Conservation (phyloP, 2,329 filamentous ascomycete genomes). For the Dryadomyces quercus-mongolicae region DNA sequence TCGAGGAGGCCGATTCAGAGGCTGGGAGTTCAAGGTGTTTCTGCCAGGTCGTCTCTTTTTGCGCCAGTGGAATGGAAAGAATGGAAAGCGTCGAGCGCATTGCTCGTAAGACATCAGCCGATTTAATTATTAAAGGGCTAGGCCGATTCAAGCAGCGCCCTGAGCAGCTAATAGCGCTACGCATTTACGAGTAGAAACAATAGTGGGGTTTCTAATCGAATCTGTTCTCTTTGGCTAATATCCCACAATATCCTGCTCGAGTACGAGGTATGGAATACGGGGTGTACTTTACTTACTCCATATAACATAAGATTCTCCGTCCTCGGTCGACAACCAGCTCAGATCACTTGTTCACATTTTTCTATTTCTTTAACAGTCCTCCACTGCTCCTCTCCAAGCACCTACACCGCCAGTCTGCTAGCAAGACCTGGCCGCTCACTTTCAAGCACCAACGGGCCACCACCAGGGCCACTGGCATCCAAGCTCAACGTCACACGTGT, state of each 20-base stretch:
- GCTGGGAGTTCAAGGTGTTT: neutral
- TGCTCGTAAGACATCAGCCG: neutral
- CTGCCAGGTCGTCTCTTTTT: neutral
- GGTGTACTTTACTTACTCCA: too few species aligned
- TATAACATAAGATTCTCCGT: too few species aligned
- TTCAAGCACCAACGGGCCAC: slow-evolving; percentile 55
- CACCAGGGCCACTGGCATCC: slow-evolving; percentile 52
- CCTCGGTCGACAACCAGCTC: too few species aligned
- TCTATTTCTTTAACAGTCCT: too few species aligned
- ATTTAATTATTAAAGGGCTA: neutral
- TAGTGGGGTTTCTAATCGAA: neutral
- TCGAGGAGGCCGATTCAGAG: neutral
- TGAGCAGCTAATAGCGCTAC: neutral
- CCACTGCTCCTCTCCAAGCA: too few species aligned
- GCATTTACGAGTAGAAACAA: neutral
- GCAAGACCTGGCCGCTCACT: slow-evolving; percentile 32
- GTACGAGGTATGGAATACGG: too few species aligned
- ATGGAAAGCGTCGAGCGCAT: neutral
- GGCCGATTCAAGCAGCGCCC: neutral
- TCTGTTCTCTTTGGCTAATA: too few species aligned
- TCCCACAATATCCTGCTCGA: too few species aligned
- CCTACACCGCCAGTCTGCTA: slow-evolving; percentile 23
- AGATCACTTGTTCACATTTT: too few species aligned
- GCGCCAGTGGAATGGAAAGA: neutral
- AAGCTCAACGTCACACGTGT: slow-evolving; percentile 61